Conservation (phyloP, 208 protist species). For the Leishmania major region DNA sequence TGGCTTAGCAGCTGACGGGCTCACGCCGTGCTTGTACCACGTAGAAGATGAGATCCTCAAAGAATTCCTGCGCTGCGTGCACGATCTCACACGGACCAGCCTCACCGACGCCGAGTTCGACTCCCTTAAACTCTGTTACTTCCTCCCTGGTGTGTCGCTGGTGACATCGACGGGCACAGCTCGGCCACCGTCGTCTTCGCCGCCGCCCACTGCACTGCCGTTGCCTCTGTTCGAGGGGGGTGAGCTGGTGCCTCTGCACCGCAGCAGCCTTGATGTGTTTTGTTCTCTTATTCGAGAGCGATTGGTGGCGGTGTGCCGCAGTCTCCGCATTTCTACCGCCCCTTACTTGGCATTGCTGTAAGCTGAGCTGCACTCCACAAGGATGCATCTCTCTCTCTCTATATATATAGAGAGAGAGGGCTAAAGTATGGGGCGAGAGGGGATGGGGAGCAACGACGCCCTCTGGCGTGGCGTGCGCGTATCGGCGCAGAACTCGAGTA, state of each 20-base stretch:
- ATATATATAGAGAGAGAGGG: not conserved
- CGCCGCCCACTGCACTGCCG: conserved; percentile 2
- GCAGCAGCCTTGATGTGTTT: conserved; percentile 45
- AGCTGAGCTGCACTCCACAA: not conserved
- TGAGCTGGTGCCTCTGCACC: conserved; percentile 38
- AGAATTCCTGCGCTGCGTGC: conserved; percentile 47
- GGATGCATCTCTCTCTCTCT: not conserved
- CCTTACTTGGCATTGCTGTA: conserved; percentile 19
- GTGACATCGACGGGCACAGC: not conserved
- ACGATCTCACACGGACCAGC: conserved; percentile 23
- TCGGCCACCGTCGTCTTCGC: not conserved
- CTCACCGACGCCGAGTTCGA: conserved; percentile 60
- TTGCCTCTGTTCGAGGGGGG: conserved; percentile 57
- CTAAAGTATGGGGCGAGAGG: not conserved
- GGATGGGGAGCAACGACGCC: not conserved
- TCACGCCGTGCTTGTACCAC: conserved; percentile 21
- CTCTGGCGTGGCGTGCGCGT: not conserved
- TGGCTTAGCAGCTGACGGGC: not conserved
- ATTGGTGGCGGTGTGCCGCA: conserved; percentile 43
- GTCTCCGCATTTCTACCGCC: conserved; percentile 13
- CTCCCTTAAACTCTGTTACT: conserved; percentile 44
- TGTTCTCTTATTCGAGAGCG: conserved; percentile 35
- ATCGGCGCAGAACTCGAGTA: not conserved
- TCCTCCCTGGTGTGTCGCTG: conserved; percentile 56
- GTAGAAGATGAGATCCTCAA: conserved; percentile 19